Base-by-base conservation (phyloP, 805 yeast species). In the Candida bentonensis region DNA sequence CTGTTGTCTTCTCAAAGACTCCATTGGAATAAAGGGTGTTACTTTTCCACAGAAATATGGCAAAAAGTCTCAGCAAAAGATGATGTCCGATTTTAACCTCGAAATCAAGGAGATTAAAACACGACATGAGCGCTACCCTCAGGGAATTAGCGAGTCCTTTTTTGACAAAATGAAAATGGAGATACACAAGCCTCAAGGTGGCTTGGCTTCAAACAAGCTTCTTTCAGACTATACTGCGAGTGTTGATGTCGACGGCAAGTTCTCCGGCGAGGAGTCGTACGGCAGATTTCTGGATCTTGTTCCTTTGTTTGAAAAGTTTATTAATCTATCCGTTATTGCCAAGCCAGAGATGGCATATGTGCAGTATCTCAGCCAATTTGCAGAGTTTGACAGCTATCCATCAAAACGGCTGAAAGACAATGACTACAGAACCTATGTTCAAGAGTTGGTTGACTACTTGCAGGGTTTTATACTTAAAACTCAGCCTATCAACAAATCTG, bases 241-340 rank as follows among this genome's bases (percentile, higher is more conserved):
- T 44, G 44, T 83, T 11, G 65, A 67, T 20, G 49, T 82, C 2
- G 71, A 74, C 15, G 43, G 54, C 0, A 42, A 74, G 3, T 86
- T 82, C 55, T 64, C 75, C 0, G 68, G 72, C 3, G 75, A 70
- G 23, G 95, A 87, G 56, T 60, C 61, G 26, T 72, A 69, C 54
- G 95, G 95, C 0, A 71, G 70, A 48, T 74, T 59, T 49, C 50
- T 87, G 17, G 89, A 85, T 48, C 62, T 85, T 44, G 55, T 66
- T 2, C 56, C 56, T 3, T 64, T 69, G 41, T 80, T 78, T 59
- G 73, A 71, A 23, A 51, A 53, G 23, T 82, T 79, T 75, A 56
- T 78, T 30, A 69, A 73, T 44, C 61, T 76, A 4, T 44, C 56
- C 34, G 55, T 57, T 20, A 60, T 69, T 9, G 41, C 40, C 15